Evolutionary conservation across 179 eudicot species (phyloP).

Genomic region (Corrigiola litoralis): DNA sequence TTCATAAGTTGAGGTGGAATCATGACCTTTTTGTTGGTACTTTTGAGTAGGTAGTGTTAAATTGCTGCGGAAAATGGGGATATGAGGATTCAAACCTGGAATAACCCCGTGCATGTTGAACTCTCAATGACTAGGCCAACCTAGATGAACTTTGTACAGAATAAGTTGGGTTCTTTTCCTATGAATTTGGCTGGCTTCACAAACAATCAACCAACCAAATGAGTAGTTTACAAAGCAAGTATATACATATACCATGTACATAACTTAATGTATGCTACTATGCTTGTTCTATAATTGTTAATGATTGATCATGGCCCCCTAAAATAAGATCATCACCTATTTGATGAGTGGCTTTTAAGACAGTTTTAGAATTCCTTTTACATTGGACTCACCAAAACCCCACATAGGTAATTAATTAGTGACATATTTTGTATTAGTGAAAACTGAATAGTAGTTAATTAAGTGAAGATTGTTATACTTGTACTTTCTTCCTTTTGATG

Average conservation of each 20-base stretch:
- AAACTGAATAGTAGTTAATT: neutral
- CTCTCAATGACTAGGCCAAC: no score
- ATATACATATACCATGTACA: neutral
- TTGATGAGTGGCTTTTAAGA: conserved; percentile 44
- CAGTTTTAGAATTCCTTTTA: conserved; percentile 14
- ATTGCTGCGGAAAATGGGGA: no score
- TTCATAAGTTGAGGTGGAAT: no score
- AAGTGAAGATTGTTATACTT: conserved; percentile 5
- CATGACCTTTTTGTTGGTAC: no score
- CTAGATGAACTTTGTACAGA: no score
- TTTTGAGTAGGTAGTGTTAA: no score
- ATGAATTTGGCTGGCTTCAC: neutral
- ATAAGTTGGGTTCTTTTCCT: neutral
- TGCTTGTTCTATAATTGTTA: neutral
- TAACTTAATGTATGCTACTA: neutral
- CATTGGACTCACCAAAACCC: neutral
- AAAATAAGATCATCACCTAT: conserved; percentile 1
- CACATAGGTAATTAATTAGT: conserved; percentile 12
- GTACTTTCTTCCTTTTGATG: neutral
- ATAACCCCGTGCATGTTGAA: no score
- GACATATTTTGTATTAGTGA: neutral
- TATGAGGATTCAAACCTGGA: no score
- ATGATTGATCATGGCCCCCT: conserved; percentile 3
- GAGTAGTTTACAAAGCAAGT: conserved; percentile 32
- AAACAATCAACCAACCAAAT: conserved; percentile 5